A percentile compares a stretch with the other conserved stretches of the same genome.
Conservation (phyloP, 768 basidiomycete species). For the Lactifluus subvellereus region DNA sequence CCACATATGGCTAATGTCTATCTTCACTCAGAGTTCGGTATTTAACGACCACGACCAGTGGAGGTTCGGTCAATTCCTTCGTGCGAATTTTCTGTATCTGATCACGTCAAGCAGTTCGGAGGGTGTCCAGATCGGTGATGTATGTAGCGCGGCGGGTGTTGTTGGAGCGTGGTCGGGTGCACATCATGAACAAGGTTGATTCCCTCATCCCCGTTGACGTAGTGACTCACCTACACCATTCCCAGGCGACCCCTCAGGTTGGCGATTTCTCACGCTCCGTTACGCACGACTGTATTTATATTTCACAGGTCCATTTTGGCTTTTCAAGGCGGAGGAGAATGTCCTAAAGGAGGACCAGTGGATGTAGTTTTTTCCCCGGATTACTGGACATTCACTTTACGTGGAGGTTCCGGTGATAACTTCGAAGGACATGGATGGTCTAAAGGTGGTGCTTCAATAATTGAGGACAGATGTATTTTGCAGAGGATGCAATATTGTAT, state of each 20-base stretch:
- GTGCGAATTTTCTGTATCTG: neutral
- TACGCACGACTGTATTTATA: conserved; percentile 5
- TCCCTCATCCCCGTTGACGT: conserved; percentile 12
- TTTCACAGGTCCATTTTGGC: conserved; percentile 60
- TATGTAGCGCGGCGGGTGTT: conserved; percentile 60
- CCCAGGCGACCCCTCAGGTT: conserved; percentile 63
- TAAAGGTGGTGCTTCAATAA: neutral
- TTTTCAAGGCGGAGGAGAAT: conserved; percentile 42
- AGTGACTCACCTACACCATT: conserved; percentile 4
- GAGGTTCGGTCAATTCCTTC: conserved; percentile 39
- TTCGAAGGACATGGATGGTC: neutral
- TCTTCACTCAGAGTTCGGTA: conserved; percentile 41
- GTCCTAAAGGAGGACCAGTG: conserved; percentile 13
- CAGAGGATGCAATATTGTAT: neutral
- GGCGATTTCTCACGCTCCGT: conserved; percentile 21
- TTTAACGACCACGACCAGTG: conserved; percentile 51
- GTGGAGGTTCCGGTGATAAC: no score
- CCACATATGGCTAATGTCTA: neutral
- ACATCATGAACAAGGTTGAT: conserved; percentile 48
- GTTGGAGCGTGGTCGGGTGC: conserved; percentile 66
- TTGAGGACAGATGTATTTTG: neutral
- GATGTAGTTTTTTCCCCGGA: neutral
- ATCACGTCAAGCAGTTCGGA: conserved; percentile 44
- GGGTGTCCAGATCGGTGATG: conserved; percentile 59
- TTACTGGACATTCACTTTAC: neutral